Evolutionary conservation across 129 eudicot species (phyloP).

Genomic region (Daucus carota): DNA sequence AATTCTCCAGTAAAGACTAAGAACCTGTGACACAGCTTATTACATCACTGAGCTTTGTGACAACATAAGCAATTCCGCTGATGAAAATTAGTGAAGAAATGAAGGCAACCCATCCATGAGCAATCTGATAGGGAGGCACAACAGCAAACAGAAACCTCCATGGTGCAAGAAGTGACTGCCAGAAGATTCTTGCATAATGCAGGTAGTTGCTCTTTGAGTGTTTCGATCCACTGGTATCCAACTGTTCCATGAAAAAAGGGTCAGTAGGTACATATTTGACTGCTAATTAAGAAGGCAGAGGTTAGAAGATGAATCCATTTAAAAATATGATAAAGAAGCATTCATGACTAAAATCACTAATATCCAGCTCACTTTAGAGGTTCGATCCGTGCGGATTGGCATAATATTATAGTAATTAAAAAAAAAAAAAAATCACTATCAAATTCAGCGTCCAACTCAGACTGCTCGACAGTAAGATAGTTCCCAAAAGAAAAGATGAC

Average conservation of each 20-base stretch:
- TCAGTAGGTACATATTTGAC: background rate
- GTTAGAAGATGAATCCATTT: background rate
- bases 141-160: conserved; percentile 84
- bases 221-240: conserved; percentile 39
- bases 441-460: background rate
- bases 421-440: background rate
- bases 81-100: conserved; percentile 64
- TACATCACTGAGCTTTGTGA: conserved; percentile 63
- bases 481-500: background rate
- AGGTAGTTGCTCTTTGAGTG: conserved; percentile 19
- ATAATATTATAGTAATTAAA: background rate
- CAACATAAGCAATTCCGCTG: conserved; percentile 78
- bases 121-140: conserved; percentile 92
- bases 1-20: background rate
- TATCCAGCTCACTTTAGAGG: background rate
- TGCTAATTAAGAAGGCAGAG: background rate
- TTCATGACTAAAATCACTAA: background rate
- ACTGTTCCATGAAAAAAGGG: conserved; percentile 27
- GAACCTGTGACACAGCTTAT: conserved; percentile 94
- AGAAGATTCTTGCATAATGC: conserved; percentile 30
- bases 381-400: background rate
- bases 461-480: background rate
- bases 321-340: background rate
- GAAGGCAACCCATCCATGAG: conserved; percentile 96
- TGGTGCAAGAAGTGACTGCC: conserved; percentile 64